These are phyloP conservation scores for Fusarium humuli DNA, from an alignment of 2,329 filamentous ascomycete genomes.

Conservation along the genomic window DNA sequence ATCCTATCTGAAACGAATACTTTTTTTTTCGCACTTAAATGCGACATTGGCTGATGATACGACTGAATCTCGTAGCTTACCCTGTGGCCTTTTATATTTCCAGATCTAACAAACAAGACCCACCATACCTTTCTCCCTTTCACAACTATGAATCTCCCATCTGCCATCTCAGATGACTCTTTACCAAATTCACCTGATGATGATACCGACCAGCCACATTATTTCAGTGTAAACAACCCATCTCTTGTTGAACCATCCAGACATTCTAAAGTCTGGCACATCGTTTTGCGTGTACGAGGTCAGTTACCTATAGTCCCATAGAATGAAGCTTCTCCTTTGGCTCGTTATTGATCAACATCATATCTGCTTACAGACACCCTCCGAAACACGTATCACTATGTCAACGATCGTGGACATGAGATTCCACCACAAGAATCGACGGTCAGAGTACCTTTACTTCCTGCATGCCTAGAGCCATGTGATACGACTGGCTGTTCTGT, in stretches of 20 bases:
- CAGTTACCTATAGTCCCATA: accelerated
- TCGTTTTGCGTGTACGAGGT: neutral
- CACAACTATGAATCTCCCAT: neutral
- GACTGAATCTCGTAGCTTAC: neutral
- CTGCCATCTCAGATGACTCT: neutral
- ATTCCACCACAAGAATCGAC: neutral
- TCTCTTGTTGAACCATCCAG: neutral
- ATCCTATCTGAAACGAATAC: neutral
- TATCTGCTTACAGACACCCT: neutral
- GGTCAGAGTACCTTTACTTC: neutral
- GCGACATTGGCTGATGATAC: neutral
- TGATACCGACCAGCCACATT: neutral
- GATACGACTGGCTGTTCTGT: neutral
- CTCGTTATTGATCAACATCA: neutral
- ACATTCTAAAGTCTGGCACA: accelerated
- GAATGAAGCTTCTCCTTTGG: accelerated
- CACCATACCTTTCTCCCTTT: neutral
- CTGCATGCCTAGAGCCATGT: neutral
- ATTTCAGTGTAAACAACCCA: neutral
- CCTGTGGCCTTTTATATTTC: neutral
- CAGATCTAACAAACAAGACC: accelerated
- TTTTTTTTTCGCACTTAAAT: neutral
- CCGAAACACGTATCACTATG: neutral
- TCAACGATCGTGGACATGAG: neutral
- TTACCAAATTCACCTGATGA: neutral